Evolutionary conservation across 2,329 filamentous ascomycete genomes (phyloP).

Genomic region (Amesomyces nigricolor): DNA sequence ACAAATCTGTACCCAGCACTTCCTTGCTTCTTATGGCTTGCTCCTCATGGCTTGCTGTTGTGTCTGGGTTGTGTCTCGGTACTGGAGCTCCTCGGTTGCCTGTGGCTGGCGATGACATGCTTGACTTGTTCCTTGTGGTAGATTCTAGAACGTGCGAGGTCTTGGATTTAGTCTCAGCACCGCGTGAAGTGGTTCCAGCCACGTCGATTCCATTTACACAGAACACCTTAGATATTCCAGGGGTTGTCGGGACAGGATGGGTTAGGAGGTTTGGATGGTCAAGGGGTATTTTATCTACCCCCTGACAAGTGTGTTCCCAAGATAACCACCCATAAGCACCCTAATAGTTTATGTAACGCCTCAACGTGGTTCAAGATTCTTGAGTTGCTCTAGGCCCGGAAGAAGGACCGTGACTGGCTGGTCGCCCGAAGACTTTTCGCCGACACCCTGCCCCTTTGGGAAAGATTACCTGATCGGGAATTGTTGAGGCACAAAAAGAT

Average conservation of each 20-base stretch:
- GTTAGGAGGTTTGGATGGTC: not conserved
- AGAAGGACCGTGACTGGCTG: not conserved
- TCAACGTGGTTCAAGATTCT: too few relatives aligned
- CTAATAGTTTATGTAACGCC: too few relatives aligned
- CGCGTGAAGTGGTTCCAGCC: not conserved
- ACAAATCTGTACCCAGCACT: not conserved
- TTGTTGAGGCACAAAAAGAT: not conserved
- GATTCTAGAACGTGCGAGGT: too few relatives aligned
- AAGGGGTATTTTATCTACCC: not conserved
- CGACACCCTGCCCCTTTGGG: not conserved
- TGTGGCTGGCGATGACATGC: not conserved
- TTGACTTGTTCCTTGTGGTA: not conserved
- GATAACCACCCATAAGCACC: too few relatives aligned
- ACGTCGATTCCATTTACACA: not conserved
- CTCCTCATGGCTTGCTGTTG: not conserved
- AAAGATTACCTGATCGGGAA: not conserved
- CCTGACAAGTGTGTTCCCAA: not conserved
- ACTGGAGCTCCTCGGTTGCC: not conserved
- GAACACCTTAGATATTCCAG: not conserved
- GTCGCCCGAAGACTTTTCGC: not conserved
- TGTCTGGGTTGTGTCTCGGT: constrained; percentile 1
- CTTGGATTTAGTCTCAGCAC: too few relatives aligned
- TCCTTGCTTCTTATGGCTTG: not conserved
- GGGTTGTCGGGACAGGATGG: not conserved
- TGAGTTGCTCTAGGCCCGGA: not conserved